Evolutionary conservation across 129 eudicot genomes (phyloP).

Genomic region (Arctium lappa): DNA sequence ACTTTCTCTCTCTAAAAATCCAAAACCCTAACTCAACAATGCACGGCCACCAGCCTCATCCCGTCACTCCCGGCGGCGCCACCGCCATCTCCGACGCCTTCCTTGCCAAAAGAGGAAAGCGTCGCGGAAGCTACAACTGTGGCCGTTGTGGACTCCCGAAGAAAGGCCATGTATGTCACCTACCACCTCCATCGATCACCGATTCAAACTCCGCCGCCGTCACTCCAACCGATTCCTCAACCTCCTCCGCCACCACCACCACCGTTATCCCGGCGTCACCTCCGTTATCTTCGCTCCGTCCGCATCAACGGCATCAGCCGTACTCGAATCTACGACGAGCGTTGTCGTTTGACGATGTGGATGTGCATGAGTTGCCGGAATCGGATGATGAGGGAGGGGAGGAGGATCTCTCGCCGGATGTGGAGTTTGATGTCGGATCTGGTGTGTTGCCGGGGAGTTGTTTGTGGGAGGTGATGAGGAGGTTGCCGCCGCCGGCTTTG

Average conservation of each 20-base stretch:
- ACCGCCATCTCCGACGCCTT: conserved; percentile 44
- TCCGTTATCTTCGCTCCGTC: conserved; percentile 28
- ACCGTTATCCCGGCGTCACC: conserved; percentile 14
- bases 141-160: conserved; percentile 92
- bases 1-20: conserved; percentile 16
- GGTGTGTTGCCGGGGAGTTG: conserved; percentile 50
- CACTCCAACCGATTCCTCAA: conserved; percentile 21
- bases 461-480: conserved; percentile 75
- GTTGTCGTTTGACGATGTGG: conserved; percentile 63
- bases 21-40: conserved; percentile 28
- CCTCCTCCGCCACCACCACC: conserved; percentile 25
- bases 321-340: conserved; percentile 55
- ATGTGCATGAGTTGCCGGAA: conserved; percentile 23
- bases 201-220: conserved; percentile 15
- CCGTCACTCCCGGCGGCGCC: conserved; percentile 46
- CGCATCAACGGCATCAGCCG: conserved; percentile 30
- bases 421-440: conserved; percentile 34
- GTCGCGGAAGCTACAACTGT: conserved; percentile 88
- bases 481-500: conserved; percentile 77
- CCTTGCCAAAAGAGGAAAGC: conserved; percentile 53
- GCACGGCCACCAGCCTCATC: conserved; percentile 67
- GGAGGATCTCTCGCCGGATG: conserved; percentile 18
- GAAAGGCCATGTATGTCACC: conserved; percentile 66
- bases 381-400: conserved; percentile 24
- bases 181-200: conserved; percentile 19